Base-by-base conservation (phyloP, 768 basidiomycete genomes). In the Pisolithus marmoratus region DNA sequence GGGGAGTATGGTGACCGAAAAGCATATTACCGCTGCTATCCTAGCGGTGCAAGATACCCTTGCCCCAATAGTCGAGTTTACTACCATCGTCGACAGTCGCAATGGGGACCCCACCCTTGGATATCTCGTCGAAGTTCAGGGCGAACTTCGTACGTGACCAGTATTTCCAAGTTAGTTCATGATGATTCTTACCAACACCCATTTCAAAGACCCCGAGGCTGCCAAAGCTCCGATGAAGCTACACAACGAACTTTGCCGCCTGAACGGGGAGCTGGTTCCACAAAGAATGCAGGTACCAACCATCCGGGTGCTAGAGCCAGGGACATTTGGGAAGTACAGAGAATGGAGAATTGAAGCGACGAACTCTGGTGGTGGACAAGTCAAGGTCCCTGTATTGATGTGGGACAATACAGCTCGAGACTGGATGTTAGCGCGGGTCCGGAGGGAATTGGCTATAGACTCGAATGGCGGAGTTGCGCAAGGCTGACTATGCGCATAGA, bases 331-430 rank as follows among this genome's bases (percentile, higher is more conserved):
- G n/a, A 26, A 51, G 38, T 51, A n/a, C n/a, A n/a, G n/a, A n/a
- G n/a, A n/a, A n/a, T n/a, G n/a, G n/a, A n/a, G n/a, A n/a, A n/a
- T n/a, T n/a, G n/a, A n/a, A n/a, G n/a, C n/a, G n/a, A n/a, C n/a
- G n/a, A n/a, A n/a, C n/a, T n/a, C n/a, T n/a, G 52, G 52, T 14
- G 17, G 47, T 1, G 29, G 52, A 24, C 47, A 53, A 34, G 46
- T 53, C 23, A 53, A 53, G 41, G 52, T 48, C 47, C 52, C 47
- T 19, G 52, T 49, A 20, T 46, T 53, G n/a, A 40, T 49, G 40
- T 49, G 36, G 19, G 31, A 48, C 31, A 31, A 4, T 11, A 19
- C 46, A 31, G 52, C 47, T 9, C 46, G 40, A 27, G 46, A 49
- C 23, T 52, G 51, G 51, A 27, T 49, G n/a, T n/a, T n/a, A n/a